phyloP scores from a whole-genome alignment of 345 rosid genomes.

The Populus deltoides region DNA sequence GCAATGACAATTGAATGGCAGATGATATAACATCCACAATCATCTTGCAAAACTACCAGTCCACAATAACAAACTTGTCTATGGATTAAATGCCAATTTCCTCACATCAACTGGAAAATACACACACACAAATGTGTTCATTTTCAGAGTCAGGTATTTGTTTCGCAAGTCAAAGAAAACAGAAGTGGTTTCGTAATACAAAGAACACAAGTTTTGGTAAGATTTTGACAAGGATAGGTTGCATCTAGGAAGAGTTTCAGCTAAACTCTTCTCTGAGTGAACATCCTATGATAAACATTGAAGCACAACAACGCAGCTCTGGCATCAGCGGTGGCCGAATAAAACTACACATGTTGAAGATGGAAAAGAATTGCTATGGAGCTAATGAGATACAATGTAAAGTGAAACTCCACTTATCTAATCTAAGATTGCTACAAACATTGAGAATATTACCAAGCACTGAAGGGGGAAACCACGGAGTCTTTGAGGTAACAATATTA shows the following conservation, averaged over 20 bases:
- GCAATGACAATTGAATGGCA: not conserved
- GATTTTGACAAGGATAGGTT: not conserved
- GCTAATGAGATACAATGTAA: not conserved
- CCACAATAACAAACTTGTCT: not conserved
- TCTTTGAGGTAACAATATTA: not conserved
- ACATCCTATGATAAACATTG: not conserved
- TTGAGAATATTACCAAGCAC: not conserved
- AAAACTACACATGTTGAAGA: not conserved
- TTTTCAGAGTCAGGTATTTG: not conserved
- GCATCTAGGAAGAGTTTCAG: not conserved
- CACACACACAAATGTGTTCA: not conserved
- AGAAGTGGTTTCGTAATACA: not conserved
- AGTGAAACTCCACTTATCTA: not conserved
- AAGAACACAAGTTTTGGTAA: not conserved
- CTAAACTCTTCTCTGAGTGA: not conserved
- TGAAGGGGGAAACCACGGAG: not conserved
- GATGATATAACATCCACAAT: not conserved
- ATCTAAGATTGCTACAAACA: not conserved
- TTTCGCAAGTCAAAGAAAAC: not conserved
- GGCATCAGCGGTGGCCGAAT: not conserved
- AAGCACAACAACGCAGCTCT: not conserved
- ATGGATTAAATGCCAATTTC: not conserved
- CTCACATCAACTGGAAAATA: not conserved
- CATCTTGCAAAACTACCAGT: not conserved
- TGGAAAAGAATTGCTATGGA: not conserved